Percentiles rank a stretch among this genome's conserved stretches.
These are phyloP conservation scores for Ustilago lituana DNA, from an alignment of 1,284 basidiomycete species.

Conservation along the genomic window DNA sequence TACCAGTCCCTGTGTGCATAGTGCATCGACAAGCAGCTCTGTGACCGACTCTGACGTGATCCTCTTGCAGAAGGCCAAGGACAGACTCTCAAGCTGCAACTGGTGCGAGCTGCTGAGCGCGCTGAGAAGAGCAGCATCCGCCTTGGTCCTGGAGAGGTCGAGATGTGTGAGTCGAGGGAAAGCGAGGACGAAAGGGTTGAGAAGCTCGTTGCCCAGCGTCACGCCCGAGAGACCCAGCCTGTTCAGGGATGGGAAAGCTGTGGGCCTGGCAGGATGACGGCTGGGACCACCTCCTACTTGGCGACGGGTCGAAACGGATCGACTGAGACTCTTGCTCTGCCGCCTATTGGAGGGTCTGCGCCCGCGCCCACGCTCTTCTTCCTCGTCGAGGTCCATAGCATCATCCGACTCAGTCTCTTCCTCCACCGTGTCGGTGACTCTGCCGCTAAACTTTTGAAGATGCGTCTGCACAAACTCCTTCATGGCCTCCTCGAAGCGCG, in stretches of 20 bases:
- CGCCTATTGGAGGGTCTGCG: constrained; percentile 33
- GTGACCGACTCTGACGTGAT: constrained; percentile 82
- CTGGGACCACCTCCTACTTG: constrained; percentile 47
- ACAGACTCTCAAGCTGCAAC: constrained; percentile 79
- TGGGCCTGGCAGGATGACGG: constrained; percentile 51
- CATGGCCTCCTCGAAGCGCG: constrained; percentile 83
- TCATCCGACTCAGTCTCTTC: constrained; percentile 46
- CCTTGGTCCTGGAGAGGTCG: constrained; percentile 74
- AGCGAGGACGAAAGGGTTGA: constrained; percentile 82
- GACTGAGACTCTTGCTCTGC: constrained; percentile 61
- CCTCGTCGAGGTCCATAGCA: constrained; percentile 70
- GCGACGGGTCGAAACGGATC: constrained; percentile 69
- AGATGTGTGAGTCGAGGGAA: constrained; percentile 86
- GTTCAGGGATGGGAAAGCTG: constrained; percentile 77
- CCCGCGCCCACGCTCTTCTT: constrained; percentile 68
- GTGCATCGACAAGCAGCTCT: constrained; percentile 78
- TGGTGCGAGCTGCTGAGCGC: constrained; percentile 75
- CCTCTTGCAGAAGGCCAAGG: constrained; percentile 86
- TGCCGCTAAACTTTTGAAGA: constrained; percentile 70
- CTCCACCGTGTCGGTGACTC: constrained; percentile 36
- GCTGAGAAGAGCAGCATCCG: constrained; percentile 79
- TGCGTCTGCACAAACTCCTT: constrained; percentile 82
- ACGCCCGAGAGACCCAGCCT: constrained; percentile 85
- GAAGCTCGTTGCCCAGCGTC: constrained; percentile 79
- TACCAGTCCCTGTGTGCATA: constrained; percentile 73